Percentiles rank a stretch among this genome's conserved stretches.
Conservation (phyloP, 2,329 filamentous ascomycete genomes). For the Sporothrix mexicana region DNA sequence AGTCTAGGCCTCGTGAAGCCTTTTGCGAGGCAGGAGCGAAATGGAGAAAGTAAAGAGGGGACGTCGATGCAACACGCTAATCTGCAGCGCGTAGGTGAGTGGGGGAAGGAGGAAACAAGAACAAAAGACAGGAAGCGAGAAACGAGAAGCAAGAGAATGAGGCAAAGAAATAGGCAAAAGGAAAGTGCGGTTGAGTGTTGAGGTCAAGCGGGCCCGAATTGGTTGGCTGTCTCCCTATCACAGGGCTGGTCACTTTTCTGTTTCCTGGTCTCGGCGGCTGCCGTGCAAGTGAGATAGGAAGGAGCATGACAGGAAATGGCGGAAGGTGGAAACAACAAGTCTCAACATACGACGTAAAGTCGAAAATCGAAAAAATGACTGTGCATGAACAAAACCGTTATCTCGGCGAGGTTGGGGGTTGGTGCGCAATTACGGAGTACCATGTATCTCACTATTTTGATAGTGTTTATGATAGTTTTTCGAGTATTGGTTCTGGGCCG, state of each 20-base stretch:
- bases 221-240: conserved; percentile 15
- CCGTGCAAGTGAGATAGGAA: too few relatives aligned
- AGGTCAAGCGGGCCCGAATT: conserved; percentile 6
- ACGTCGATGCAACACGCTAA: conserved; percentile 7
- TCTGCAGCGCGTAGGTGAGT: conserved; percentile 10
- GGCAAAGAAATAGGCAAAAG: not conserved
- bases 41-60: conserved; percentile 1
- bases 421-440: not conserved
- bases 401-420: not conserved
- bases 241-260: not conserved
- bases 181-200: not conserved
- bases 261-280: conserved; percentile 16
- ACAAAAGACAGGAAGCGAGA: not conserved
- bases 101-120: not conserved
- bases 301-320: not conserved
- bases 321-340: too few relatives aligned
- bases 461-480: not conserved
- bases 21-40: not conserved
- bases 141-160: not conserved
- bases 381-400: not conserved
- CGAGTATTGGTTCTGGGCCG: not conserved
- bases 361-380: too few relatives aligned
- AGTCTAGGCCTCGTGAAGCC: too few relatives aligned
- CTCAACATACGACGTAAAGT: too few relatives aligned
- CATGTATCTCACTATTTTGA: too few relatives aligned